phyloP scores from a whole-genome alignment of 2,329 filamentous ascomycete genomes.

The Cladobotryum mycophilum region DNA sequence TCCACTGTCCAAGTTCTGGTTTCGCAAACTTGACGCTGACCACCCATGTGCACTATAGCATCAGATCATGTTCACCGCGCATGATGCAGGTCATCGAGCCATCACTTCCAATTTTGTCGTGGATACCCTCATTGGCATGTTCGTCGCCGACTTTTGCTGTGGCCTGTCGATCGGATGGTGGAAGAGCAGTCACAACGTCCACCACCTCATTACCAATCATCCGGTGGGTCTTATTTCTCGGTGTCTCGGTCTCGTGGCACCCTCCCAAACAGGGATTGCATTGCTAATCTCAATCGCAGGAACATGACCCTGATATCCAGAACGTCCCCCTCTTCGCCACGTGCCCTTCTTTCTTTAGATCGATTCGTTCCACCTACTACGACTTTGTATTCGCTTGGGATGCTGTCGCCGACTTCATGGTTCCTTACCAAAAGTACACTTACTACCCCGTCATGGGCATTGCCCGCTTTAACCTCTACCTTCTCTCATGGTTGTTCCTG shows the following conservation, averaged over 20 bases:
- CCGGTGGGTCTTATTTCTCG: slow-evolving; percentile 41
- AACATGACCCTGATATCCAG: slow-evolving; percentile 93
- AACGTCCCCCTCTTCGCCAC: slow-evolving; percentile 86
- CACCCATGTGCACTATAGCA: slow-evolving; percentile 55
- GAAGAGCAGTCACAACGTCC: slow-evolving; percentile 94
- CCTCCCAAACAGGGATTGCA: background rate
- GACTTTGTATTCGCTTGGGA: slow-evolving; percentile 69
- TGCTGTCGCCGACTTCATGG: slow-evolving; percentile 59
- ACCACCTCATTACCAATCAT: slow-evolving; percentile 92
- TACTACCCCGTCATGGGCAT: slow-evolving; percentile 79
- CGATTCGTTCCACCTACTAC: slow-evolving; percentile 72
- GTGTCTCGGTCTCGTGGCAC: background rate
- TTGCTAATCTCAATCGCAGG: slow-evolving; percentile 2
- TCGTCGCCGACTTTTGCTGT: slow-evolving; percentile 84
- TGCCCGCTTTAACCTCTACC: slow-evolving; percentile 82
- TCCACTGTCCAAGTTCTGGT: too few relatives aligned
- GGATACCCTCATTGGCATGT: slow-evolving; percentile 80
- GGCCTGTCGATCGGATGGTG: slow-evolving; percentile 93
- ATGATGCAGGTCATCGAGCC: slow-evolving; percentile 95
- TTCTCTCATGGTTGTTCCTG: slow-evolving; percentile 62
- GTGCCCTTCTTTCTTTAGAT: slow-evolving; percentile 68
- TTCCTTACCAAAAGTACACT: slow-evolving; percentile 71
- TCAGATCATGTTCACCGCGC: slow-evolving; percentile 86
- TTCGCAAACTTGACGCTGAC: background rate
- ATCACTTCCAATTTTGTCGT: slow-evolving; percentile 85